phyloP scores from a whole-genome alignment of 176 grass and related monocot genomes.

The Bolboschoenus planiculmis region DNA sequence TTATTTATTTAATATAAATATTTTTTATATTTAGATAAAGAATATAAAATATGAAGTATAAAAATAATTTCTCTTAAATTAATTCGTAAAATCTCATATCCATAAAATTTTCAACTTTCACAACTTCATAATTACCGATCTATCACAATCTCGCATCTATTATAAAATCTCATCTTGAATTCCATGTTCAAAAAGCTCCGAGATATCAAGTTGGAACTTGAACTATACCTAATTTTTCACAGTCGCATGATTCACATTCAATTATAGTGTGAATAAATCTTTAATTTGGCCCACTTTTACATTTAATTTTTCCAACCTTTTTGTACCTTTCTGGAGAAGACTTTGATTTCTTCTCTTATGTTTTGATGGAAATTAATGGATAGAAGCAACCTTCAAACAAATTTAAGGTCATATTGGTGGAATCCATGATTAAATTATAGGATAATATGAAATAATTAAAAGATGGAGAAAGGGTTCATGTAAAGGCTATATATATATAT shows the following conservation, averaged over 20 bases:
- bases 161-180: no score
- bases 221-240: neutral
- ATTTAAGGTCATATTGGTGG: neutral
- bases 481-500: no score
- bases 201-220: neutral
- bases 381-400: neutral
- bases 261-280: neutral
- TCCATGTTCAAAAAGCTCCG: neutral
- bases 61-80: no score
- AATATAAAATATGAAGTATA: no score
- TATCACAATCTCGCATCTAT: no score
- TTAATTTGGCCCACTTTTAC: neutral
- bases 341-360: neutral
- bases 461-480: constrained; percentile 16
- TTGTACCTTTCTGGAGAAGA: neutral
- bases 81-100: no score
- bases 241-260: neutral
- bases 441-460: neutral
- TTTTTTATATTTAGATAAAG: no score
- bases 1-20: no score
- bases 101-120: neutral
- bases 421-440: neutral
- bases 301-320: neutral
- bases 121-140: neutral
- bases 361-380: neutral